phyloP scores from a whole-genome alignment of 2,329 filamentous ascomycete species.

The Coniochaeta prunicola region DNA sequence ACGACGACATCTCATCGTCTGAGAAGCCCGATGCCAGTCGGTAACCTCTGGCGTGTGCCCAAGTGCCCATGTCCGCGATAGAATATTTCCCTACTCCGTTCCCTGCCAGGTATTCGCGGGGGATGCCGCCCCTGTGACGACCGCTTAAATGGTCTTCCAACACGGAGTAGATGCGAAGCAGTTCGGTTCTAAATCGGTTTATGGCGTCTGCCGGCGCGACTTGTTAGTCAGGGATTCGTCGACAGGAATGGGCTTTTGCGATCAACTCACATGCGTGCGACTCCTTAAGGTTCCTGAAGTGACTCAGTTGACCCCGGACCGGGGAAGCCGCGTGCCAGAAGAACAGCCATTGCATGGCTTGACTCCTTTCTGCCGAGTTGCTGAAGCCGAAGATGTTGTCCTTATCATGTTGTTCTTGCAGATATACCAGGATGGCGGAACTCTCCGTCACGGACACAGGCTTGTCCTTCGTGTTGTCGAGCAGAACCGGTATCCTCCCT shows the following conservation, averaged over 20 bases:
- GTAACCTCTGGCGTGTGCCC: background rate
- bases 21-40: background rate
- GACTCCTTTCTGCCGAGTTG: background rate
- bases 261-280: background rate
- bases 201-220: background rate
- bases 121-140: background rate
- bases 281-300: background rate
- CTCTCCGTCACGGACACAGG: background rate
- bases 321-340: background rate
- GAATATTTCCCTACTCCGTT: background rate
- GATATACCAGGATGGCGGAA: background rate
- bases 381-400: background rate
- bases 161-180: background rate
- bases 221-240: background rate
- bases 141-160: background rate
- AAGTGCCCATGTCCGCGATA: background rate
- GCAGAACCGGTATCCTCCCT: background rate
- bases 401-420: background rate
- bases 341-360: background rate
- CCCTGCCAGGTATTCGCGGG: background rate
- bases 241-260: no score
- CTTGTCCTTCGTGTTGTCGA: background rate
- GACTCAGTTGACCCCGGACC: background rate
- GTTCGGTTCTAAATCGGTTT: background rate
- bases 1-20: background rate